Conservation (phyloP, 148 eudicot species). For the Talinum fruticosum region DNA sequence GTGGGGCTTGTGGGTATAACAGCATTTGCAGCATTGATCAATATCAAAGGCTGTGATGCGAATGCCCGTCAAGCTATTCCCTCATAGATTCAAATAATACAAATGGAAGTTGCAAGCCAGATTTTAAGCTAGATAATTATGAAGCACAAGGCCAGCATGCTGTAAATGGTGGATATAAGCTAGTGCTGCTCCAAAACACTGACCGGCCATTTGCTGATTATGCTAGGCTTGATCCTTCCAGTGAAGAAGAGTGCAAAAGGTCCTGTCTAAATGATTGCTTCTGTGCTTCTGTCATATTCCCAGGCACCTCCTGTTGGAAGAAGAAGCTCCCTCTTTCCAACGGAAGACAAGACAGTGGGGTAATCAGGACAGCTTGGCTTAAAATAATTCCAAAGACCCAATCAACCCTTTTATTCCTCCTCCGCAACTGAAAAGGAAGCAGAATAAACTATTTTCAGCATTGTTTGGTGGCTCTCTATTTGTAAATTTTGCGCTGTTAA, state of each 20-base stretch:
- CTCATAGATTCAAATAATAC: constrained; percentile 40
- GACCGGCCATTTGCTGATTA: constrained; percentile 24
- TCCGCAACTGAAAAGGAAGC: background rate
- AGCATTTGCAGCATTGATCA: constrained; percentile 39
- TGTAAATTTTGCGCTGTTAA: constrained; percentile 22
- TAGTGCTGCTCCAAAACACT: constrained; percentile 12
- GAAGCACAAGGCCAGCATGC: background rate
- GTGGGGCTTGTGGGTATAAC: constrained; percentile 60
- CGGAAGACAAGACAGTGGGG: constrained; percentile 16
- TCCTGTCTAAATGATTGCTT: constrained; percentile 52
- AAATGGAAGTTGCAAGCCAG: constrained; percentile 44
- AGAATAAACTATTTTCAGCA: constrained; percentile 3
- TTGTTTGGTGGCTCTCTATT: constrained; percentile 28
- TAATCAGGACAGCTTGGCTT: constrained; percentile 13
- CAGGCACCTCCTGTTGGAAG: constrained; percentile 23
- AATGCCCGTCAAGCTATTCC: constrained; percentile 40
- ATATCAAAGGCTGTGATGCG: constrained; percentile 34
- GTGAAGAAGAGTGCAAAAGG: constrained; percentile 22
- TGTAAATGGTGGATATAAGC: background rate
- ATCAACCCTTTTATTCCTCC: background rate
- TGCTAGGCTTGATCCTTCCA: constrained; percentile 1
- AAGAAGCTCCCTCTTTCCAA: constrained; percentile 34
- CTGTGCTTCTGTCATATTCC: constrained; percentile 34
- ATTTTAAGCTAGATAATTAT: constrained; percentile 14
- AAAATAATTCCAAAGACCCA: constrained; percentile 10